Percentiles rank a stretch among this genome's conserved stretches.
Evolutionary conservation across 768 basidiomycete species (phyloP).

Genomic region (Kwoniella dejecticola): DNA sequence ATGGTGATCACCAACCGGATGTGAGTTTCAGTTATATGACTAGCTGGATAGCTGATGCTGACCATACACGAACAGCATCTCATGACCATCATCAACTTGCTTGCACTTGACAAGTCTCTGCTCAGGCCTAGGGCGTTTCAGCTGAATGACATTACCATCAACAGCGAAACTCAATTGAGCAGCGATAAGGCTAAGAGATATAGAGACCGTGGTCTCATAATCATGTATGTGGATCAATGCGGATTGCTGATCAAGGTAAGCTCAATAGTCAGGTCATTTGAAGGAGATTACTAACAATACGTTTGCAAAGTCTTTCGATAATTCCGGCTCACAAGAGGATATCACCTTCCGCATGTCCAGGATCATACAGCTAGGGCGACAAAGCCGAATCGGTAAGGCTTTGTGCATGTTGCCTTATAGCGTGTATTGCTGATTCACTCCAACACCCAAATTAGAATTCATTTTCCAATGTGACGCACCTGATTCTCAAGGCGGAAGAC

Average conservation of each 20-base stretch:
- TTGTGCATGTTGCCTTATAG: no score
- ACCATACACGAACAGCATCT: background rate
- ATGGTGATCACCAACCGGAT: background rate
- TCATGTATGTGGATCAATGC: constrained; percentile 27
- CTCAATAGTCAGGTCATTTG: background rate
- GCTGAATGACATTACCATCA: background rate
- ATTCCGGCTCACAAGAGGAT: background rate
- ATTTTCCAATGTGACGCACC: no score
- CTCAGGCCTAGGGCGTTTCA: constrained; percentile 1
- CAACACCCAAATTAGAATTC: no score
- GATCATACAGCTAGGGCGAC: background rate
- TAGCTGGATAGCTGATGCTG: background rate
- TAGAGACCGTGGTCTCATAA: constrained; percentile 12
- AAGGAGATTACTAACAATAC: background rate
- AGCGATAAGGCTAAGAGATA: constrained; percentile 1
- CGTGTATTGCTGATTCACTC: no score
- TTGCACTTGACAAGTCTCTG: background rate
- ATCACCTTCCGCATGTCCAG: background rate
- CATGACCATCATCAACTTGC: background rate
- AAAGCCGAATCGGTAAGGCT: background rate
- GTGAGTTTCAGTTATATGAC: background rate
- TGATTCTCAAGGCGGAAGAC: no score
- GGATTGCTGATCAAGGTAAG: constrained; percentile 21
- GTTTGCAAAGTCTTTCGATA: background rate
- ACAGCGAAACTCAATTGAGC: constrained; percentile 4